Evolutionary conservation across 139 green algal species (phyloP), one percentile per base, ranked within the genome.

Genomic region (Eudorina sp.): DNA sequence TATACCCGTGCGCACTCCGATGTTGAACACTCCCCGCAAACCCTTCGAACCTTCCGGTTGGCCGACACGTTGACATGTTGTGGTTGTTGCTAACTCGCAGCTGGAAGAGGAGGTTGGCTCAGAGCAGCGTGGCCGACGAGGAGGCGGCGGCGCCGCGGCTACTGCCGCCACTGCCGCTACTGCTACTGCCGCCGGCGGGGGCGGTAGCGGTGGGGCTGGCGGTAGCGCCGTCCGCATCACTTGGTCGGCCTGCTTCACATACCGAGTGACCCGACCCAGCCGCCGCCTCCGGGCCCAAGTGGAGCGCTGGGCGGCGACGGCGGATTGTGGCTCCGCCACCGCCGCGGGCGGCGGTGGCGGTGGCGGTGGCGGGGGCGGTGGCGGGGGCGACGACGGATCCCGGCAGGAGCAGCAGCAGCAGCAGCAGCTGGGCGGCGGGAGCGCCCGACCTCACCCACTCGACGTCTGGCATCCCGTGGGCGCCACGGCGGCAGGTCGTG

Each of bases 231-330:
- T 34, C 64, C 18, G 16, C 27, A 53, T 90, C 29, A 77, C 31
- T 1, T 80, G 84, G 41, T 88, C 68, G 19, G 88, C 88, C 23
- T 88, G 88, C 79, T 88, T 85, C 58, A 55, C 70, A 18, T 85
- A 41, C 53, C 74, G 38, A 6, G 60, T 86, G 60, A 66, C 80
- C 11, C 29, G 34, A 14, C 80, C 80, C 13, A 11, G 29, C 19
- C 29, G 43, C 41, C 80, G 80, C 9, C 80, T 86, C n/a, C 16
- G 80, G 25, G 80, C 43, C 2, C 80, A 48, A 11, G 18, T 86
- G 27, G 41, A 48, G 60, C 60, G 58, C 27, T 77, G 80, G 60
- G 80, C 80, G 40, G 80, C 80, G 60, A n/a, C n/a, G n/a, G n/a
- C n/a, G n/a, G n/a, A n/a, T n/a, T n/a, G n/a, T n/a, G n/a, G n/a